A percentile compares a stretch with the other conserved stretches of the same genome.
Conservation (phyloP, 805 yeast species). For the Saccharomycopsis javanensis region DNA sequence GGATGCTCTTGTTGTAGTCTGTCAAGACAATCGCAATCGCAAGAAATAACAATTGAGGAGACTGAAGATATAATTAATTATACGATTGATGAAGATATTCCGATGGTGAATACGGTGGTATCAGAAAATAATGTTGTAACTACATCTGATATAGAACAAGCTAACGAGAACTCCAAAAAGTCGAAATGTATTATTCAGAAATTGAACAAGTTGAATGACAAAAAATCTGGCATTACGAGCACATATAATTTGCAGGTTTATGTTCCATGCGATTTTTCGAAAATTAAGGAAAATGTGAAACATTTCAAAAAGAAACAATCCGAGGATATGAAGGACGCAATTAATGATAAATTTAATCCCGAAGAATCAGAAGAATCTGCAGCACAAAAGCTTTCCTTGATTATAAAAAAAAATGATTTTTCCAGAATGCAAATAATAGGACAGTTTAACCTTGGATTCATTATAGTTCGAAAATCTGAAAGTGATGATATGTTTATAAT, state of each 20-base stretch:
- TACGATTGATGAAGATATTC: background rate
- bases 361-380: constrained; percentile 31
- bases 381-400: constrained; percentile 47
- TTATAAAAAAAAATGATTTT: constrained; percentile 67
- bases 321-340: background rate
- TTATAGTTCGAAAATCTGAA: constrained; percentile 52
- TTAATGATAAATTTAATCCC: constrained; percentile 9
- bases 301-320: background rate
- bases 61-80: background rate
- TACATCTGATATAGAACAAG: background rate
- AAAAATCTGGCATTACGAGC: background rate
- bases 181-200: background rate
- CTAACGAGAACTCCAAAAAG: background rate
- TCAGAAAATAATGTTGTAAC: background rate
- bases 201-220: background rate
- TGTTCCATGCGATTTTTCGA: background rate
- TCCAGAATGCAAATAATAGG: constrained; percentile 71
- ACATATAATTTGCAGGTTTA: background rate
- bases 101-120: background rate
- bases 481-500: constrained; percentile 66
- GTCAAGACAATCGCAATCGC: background rate
- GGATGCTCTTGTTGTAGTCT: background rate
- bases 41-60: background rate
- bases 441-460: constrained; percentile 92
- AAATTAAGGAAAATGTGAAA: background rate